Evolutionary conservation across 352 stramenopile species (phyloP).

Genomic region (Pythium monospermum): DNA sequence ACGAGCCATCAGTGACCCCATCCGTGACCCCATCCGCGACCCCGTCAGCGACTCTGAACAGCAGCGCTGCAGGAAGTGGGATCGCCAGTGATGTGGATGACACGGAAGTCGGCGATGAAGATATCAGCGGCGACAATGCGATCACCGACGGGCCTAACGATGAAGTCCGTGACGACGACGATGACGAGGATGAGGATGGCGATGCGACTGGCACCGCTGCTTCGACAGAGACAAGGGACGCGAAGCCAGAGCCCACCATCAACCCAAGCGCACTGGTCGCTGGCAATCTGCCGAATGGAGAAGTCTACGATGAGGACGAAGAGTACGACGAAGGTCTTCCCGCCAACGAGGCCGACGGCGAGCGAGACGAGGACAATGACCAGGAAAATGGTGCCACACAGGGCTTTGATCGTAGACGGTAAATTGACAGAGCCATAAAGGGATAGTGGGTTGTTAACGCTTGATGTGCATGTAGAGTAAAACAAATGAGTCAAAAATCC

Average conservation of each 20-base stretch:
- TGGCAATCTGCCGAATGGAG: conserved; percentile 21
- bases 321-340: conserved; percentile 1
- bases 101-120: not conserved
- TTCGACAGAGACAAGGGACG: conserved; percentile 1
- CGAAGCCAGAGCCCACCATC: conserved; percentile 6
- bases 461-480: no score
- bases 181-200: conserved; percentile 5
- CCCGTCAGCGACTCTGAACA: not conserved
- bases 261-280: conserved; percentile 31
- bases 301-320: conserved; percentile 22
- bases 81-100: not conserved
- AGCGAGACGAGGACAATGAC: conserved; percentile 14
- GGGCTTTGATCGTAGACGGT: not conserved
- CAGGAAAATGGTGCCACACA: not conserved
- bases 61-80: not conserved
- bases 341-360: not conserved
- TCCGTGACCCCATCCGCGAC: not conserved
- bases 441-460: no score
- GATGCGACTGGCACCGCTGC: not conserved
- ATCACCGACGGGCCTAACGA: not conserved
- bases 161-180: conserved; percentile 7
- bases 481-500: no score
- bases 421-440: no score
- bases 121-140: conserved; percentile 1
- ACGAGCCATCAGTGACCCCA: no score